Evolutionary conservation across 2,329 filamentous ascomycete species (phyloP), one percentile per base, ranked within the genome.

Genomic region (Cordyceps cicadae): DNA sequence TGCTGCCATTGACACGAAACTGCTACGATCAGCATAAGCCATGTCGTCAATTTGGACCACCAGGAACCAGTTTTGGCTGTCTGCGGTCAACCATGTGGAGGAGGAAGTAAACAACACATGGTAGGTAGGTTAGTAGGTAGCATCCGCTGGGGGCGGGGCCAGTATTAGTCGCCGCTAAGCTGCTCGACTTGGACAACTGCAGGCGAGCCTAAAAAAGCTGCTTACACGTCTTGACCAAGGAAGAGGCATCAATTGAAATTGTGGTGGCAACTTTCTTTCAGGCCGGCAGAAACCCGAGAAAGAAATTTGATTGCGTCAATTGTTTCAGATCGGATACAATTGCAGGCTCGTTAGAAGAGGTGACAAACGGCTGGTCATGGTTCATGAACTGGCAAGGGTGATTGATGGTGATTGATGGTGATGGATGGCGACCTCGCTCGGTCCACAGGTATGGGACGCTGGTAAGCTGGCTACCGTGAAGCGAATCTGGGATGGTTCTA

Each of bases 261-360:
- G 50, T 48, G 57, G 57, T 59, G 57, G 49, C 49, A 59, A 48
- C 39, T 46, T 19, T n/a, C 39, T 46, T 19, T n/a, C 43, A 46
- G n/a, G 8, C 43, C 43, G 43, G 43, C n/a, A 39, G 48, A 34
- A 59, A n/a, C 26, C 55, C 48, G n/a, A 7, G 32, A 49, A 29
- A 11, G n/a, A 48, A n/a, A 29, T 54, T 48, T 45, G 39, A 59
- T 52, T 39, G 56, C 49, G 56, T 59, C 56, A 52, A 46, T 59
- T 48, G 55, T 46, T 58, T 51, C 21, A 32, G 15, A 24, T 39
- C 5, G 37, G 45, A 49, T 8, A 43, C 41, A 17, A 43, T n/a
- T 17, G 17, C 41, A 39, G 43, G 54, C 32, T 43, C 34, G 45
- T 39, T 43, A 19, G 54, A 49, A 15, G 19, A 29, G 45, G 24